Percentiles rank a stretch among this genome's conserved stretches.
These are phyloP conservation scores for Decorospora gaudefroyi DNA, from an alignment of 2,329 filamentous ascomycete genomes.

Conservation along the genomic window DNA sequence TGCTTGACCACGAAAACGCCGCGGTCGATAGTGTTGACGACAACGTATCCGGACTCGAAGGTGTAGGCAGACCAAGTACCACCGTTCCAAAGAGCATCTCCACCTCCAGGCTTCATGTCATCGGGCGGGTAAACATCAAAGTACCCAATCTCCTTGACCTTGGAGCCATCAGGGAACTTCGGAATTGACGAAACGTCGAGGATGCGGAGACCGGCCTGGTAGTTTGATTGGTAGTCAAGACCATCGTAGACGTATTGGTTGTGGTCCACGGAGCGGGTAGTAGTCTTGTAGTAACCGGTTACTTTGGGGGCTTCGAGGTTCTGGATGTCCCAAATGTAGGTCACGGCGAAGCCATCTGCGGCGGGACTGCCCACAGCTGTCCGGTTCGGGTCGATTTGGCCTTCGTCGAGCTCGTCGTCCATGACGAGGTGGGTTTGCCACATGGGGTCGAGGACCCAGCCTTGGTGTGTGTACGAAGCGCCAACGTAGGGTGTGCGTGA, in stretches of 20 bases:
- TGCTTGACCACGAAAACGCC: slow-evolving; percentile 46
- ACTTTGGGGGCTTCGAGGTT: slow-evolving; percentile 45
- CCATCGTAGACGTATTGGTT: slow-evolving; percentile 54
- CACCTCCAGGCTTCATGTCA: slow-evolving; percentile 41
- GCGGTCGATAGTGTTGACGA: slow-evolving; percentile 57
- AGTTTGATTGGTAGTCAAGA: slow-evolving; percentile 51
- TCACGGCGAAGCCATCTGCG: slow-evolving; percentile 43
- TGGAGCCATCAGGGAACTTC: slow-evolving; percentile 42
- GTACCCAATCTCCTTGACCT: slow-evolving; percentile 51
- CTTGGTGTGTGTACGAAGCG: slow-evolving; percentile 62
- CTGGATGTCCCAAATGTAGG: slow-evolving; percentile 47
- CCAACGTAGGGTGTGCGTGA: slow-evolving; percentile 60
- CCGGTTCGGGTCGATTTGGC: slow-evolving; percentile 36
- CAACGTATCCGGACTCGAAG: slow-evolving; percentile 51
- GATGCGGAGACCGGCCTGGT: slow-evolving; percentile 51
- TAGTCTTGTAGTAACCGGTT: slow-evolving; percentile 51
- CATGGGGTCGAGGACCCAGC: slow-evolving; percentile 55
- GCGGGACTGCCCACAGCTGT: slow-evolving; percentile 35
- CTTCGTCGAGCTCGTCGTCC: slow-evolving; percentile 49
- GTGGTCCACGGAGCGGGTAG: slow-evolving; percentile 50
- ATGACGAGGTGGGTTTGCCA: slow-evolving; percentile 47
- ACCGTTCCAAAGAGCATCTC: slow-evolving; percentile 48
- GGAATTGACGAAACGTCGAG: slow-evolving; percentile 50
- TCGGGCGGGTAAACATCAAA: slow-evolving; percentile 52
- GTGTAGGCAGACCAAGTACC: slow-evolving; percentile 52